Base-by-base conservation (phyloP, 2,329 filamentous ascomycete species). In the Lecanosticta acicola region DNA sequence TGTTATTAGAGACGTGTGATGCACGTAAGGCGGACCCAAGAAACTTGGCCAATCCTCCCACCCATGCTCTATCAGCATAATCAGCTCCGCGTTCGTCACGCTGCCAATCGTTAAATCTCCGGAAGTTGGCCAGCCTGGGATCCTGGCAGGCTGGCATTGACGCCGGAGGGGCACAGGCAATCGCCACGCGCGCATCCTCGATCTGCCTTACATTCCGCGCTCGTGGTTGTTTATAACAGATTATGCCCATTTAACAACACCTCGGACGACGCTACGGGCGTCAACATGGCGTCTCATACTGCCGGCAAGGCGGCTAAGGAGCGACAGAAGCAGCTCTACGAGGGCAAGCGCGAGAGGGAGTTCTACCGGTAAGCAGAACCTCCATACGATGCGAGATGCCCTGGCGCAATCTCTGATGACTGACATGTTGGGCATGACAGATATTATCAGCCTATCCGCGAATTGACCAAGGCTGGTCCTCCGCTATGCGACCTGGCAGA, bases 291-390 rank as follows among this genome's bases (percentile, higher is more conserved):
- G 41, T 41, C 50, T 17, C 41, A 36, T 24, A 39, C 38, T 18
- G 21, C 40, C 18, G 34, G 38, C 11, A 43, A 34, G 26, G 18
- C 45, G 10, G 50, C 42, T 20, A 45, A 37, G 17, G 37, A 41
- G 32, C 46, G 50, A 14, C 45, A 44, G 34, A 51, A 48, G 45
- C 47, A 49, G 43, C 40, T 52, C 19, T 58, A 51, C 45, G 60
- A 62, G 40, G 53, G 56, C 43, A 50, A 51, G 7, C 57, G 59
- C 2, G 61, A 61, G 43, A 55, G 60, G 36, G 60, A 64, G 46
- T 63, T 64, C 41, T 63, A 63, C 49, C 48, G 57, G 53, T 55
- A 19, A 34, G 52, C 21, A 18, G 40, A 21, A 29, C 5, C 18
- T 26, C 16, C 41, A 26, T 33, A 18, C 35, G 19, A 17, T 17